Percentiles rank a stretch among this genome's conserved stretches.
phyloP scores from a whole-genome alignment of 2,329 filamentous ascomycete genomes.

The Aschersonia sp. region DNA sequence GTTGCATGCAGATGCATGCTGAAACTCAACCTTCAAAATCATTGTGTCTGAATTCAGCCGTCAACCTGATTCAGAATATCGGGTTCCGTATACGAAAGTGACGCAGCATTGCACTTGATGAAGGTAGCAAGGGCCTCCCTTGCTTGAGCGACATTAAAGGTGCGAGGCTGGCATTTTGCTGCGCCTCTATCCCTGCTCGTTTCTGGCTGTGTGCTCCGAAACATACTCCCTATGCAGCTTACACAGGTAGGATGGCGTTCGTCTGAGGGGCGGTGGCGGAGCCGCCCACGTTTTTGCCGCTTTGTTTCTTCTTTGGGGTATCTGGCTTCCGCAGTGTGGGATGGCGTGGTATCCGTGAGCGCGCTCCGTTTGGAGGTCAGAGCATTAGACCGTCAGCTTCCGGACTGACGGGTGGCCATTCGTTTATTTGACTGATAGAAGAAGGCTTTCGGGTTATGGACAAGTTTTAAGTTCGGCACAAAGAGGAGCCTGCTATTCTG shows the following conservation, averaged over 20 bases:
- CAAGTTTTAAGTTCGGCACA: too few species aligned
- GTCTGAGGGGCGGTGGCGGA: background rate
- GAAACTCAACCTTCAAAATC: background rate
- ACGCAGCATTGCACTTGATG: background rate
- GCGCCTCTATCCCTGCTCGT: background rate
- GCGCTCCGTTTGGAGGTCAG: too few species aligned
- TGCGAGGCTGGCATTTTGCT: background rate
- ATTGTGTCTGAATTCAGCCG: background rate
- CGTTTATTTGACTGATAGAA: too few species aligned
- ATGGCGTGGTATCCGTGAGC: too few species aligned
- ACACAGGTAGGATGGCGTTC: background rate
- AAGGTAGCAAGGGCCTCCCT: background rate
- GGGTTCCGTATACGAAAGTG: background rate
- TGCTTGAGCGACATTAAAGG: background rate
- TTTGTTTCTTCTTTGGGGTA: background rate
- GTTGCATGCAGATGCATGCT: background rate
- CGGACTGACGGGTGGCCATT: too few species aligned
- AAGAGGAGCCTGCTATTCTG: too few species aligned
- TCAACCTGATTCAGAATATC: background rate
- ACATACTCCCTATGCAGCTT: background rate
- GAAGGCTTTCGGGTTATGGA: too few species aligned
- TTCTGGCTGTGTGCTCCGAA: background rate
- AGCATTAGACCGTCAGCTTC: too few species aligned
- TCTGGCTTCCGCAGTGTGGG: too few species aligned
- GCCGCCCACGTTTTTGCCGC: background rate